These are phyloP conservation scores for Panaeolus papilionaceus DNA, from an alignment of 768 basidiomycete genomes.

Conservation along the genomic window DNA sequence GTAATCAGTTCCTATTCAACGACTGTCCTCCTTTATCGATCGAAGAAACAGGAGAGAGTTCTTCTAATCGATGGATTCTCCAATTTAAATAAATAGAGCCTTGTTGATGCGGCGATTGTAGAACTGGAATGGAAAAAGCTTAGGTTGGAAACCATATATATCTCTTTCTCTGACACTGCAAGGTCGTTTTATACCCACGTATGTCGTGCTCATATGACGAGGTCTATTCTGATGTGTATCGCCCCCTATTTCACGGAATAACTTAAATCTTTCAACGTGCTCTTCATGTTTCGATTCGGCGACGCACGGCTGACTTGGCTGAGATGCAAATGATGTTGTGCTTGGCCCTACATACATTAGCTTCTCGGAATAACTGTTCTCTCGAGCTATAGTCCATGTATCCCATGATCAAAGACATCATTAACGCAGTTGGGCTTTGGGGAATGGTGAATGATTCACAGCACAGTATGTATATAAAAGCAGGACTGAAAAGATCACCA, in stretches of 20 bases:
- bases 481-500: neutral
- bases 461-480: neutral
- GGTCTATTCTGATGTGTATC: constrained; percentile 6
- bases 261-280: constrained; percentile 1
- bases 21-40: neutral
- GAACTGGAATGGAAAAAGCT: constrained; percentile 2
- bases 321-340: neutral
- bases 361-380: neutral
- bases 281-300: neutral
- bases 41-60: neutral
- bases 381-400: neutral
- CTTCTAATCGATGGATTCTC: neutral
- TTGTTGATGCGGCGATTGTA: constrained; percentile 10
- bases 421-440: neutral
- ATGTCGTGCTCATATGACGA: constrained; percentile 7
- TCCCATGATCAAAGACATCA: neutral
- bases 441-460: neutral
- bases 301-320: neutral
- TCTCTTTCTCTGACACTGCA: neutral
- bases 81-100: constrained; percentile 6
- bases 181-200: neutral
- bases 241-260: constrained; percentile 12
- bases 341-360: neutral
- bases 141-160: constrained; percentile 6
- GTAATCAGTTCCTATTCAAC: neutral